A percentile compares a stretch with the other conserved stretches of the same genome.
Evolutionary conservation across 345 rosid species (phyloP).

Genomic region (Mercurialis annua): DNA sequence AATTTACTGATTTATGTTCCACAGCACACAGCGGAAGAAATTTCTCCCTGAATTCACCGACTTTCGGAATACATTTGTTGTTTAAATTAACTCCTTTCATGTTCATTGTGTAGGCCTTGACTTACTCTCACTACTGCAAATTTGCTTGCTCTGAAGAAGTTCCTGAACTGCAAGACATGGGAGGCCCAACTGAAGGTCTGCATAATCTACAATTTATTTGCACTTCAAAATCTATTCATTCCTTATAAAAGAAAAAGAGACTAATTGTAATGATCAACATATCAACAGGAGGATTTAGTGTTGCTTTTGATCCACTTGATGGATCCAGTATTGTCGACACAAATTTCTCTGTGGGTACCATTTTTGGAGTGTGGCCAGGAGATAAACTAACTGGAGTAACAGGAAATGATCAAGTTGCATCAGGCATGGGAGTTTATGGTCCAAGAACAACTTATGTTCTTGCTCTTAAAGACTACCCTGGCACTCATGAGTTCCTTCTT

Average conservation of each 20-base stretch:
- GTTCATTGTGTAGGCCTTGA: constrained; percentile 58
- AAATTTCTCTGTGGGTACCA: constrained; percentile 86
- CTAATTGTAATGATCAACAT: constrained; percentile 3
- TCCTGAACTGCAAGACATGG: constrained; percentile 97
- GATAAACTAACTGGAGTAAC: constrained; percentile 80
- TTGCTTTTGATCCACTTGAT: constrained; percentile 88
- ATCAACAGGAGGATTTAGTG: constrained; percentile 77
- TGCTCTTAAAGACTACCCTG: constrained; percentile 76
- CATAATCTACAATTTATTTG: not conserved
- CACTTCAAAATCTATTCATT: not conserved
- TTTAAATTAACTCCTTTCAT: not conserved
- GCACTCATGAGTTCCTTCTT: constrained; percentile 97
- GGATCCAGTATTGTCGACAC: constrained; percentile 86
- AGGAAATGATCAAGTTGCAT: constrained; percentile 85
- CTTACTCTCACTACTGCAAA: constrained; percentile 86
- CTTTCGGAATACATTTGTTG: not conserved
- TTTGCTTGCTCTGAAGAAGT: constrained; percentile 96
- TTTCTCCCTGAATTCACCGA: not conserved
- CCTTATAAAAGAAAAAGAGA: not conserved
- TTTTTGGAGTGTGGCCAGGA: constrained; percentile 98
- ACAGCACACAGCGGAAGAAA: too few species aligned
- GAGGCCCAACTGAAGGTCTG: constrained; percentile 90
- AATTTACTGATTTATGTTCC: not conserved
- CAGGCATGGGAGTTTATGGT: constrained; percentile 93
- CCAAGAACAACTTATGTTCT: constrained; percentile 91